Base-by-base conservation (phyloP, 2,329 filamentous ascomycete genomes). In the Ascochyta pisi region DNA sequence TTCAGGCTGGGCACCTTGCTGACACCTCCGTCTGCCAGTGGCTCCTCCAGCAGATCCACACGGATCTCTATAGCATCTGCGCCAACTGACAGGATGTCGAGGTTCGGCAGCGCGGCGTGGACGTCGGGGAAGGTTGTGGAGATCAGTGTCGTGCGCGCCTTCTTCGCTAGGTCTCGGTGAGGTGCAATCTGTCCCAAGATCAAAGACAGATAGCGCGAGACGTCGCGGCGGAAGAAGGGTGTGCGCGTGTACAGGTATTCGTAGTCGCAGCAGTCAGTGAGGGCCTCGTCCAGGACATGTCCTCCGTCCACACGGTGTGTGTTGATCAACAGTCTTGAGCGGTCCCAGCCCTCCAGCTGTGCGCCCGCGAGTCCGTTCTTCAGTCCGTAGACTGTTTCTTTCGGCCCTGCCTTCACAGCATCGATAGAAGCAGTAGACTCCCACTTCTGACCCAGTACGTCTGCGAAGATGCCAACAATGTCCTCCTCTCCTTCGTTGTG, bases 81-180 rank as follows among this genome's bases (percentile, higher is more conserved):
- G 34, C 92, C 92, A 3, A 96, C 91, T 0, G 91, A 95, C 40
- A 96, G 78, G 48, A 96, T 95, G 73, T 95, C 91, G 56, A 96
- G 82, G 69, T 96, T 95, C 1, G 91, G 89, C 42, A 96, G 79
- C 8, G 91, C 91, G 4, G 90, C 88, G 58, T 89, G 88, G 8
- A 96, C 89, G 71, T 96, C 91, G 0, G 91, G 89, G 63, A 96
- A 96, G 0, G 92, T 96, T 1, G 91, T 95, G 4, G 91, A 95
- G 62, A 96, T 92, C 69, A 95, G 87, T 65, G 90, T 93, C 0
- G 91, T 95, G 67, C 91, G 84, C 37, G 86, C 83, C 71, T 95
- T 95, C 46, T 87, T 86, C 80, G 89, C 88, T 35, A 96, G 79
- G 53, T 90, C 88, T 64, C 89, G 87, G 71, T 96, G 90, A 52